Conservation (phyloP, 148 eudicot genomes). For the Camellia granthamiana region DNA sequence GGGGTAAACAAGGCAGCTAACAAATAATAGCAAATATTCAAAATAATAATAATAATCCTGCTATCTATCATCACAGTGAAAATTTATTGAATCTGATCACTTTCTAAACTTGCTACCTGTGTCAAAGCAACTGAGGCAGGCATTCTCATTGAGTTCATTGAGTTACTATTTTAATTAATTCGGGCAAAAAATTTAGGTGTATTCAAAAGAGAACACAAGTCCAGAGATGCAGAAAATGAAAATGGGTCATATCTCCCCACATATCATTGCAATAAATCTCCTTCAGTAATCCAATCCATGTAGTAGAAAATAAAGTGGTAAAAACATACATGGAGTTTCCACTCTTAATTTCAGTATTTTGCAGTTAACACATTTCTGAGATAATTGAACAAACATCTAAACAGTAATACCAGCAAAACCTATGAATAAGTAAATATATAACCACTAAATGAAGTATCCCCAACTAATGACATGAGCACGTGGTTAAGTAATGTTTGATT, state of each 20-base stretch:
- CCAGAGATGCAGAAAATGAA: not conserved
- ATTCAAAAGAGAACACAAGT: not conserved
- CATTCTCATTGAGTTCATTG: not conserved
- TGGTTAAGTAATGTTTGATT: not conserved
- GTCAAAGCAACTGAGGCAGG: not conserved
- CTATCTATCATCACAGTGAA: no score
- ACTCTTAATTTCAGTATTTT: not conserved
- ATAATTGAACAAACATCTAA: no score
- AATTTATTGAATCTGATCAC: no score
- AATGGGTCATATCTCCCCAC: not conserved
- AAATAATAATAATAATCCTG: no score
- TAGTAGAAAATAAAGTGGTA: not conserved
- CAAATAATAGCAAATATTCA: not conserved
- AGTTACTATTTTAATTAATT: not conserved
- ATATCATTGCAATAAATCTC: not conserved
- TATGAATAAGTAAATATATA: not conserved
- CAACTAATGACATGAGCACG: not conserved
- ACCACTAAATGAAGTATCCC: not conserved
- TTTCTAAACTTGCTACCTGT: not conserved
- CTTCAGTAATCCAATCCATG: not conserved
- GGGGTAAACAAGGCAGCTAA: not conserved
- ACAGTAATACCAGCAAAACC: not conserved
- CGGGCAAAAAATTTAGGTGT: not conserved
- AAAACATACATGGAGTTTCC: not conserved
- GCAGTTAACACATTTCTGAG: not conserved